Evolutionary conservation across 2,329 filamentous ascomycete genomes (phyloP), one percentile per base, ranked within the genome.

Genomic region (Cryphonectria nitschkei): DNA sequence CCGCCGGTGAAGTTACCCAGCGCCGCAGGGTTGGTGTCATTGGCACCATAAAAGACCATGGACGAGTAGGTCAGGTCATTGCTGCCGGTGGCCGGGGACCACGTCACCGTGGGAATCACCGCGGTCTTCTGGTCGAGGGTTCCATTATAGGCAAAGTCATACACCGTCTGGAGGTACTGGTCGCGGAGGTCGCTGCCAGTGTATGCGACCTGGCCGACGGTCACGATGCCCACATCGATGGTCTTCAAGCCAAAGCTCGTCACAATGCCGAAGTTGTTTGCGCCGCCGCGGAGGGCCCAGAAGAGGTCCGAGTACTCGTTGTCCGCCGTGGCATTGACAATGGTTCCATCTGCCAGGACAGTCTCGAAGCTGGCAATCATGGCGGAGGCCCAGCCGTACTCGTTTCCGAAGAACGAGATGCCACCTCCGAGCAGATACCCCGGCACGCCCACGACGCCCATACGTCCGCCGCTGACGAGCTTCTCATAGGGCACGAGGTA

Each of bases 381-480:
- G 32, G 66, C 66, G 13, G 66, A 68, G 32, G 54, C 66, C 66
- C 66, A 68, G 66, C 34, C 68, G n/a, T 65, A 79, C 71, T 79
- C 81, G 1, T 78, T 80, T 22, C 56, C 56, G n/a, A 68, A 79
- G 72, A 79, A 81, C 1, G 78, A 79, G 29, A 80, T 74, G 1
- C 78, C 79, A 66, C 81, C 81, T 63, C 76, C 77, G 1, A 79
- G 73, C 54, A 77, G 69, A 56, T 79, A 73, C 3, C 77, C 77
- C 3, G 75, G 74, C 2, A 80, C 76, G 54, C 77, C 79, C 22
- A 79, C 77, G 8, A 72, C 69, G 1, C 75, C 77, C 26, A 78
- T 73, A 61, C 78, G 75, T 0, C 77, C 79, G 22, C 78, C 77
- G 8, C 77, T 72, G 22, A 73, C 74, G 3, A 73, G 74, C 22